These are phyloP conservation scores for Colletotrichum musae DNA, from an alignment of 2,329 filamentous ascomycete genomes.

Conservation along the genomic window DNA sequence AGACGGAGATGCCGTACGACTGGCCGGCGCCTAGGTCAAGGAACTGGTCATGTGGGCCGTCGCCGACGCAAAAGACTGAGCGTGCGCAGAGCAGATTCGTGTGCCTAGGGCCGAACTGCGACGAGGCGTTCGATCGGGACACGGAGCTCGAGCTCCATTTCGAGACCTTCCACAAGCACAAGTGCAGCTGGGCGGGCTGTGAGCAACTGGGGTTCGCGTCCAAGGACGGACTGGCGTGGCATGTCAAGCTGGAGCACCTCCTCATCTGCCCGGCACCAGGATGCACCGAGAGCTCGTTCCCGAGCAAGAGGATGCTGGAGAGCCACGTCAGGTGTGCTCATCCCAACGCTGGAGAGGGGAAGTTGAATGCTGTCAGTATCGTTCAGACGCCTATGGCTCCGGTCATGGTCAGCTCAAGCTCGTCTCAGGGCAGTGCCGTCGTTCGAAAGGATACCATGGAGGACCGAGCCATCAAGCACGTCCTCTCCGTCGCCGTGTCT, in stretches of 20 bases:
- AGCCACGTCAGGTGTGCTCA: slow-evolving; percentile 57
- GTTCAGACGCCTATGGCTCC: slow-evolving; percentile 8
- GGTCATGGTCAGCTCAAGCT: neutral
- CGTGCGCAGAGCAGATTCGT: slow-evolving; percentile 42
- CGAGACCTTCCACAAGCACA: slow-evolving; percentile 48
- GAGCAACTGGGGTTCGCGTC: slow-evolving; percentile 53
- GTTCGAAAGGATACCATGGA: slow-evolving; percentile 30
- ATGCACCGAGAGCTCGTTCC: slow-evolving; percentile 55
- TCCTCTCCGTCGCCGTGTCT: slow-evolving; percentile 48
- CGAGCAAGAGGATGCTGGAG: slow-evolving; percentile 51
- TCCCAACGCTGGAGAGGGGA: slow-evolving; percentile 40
- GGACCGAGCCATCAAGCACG: slow-evolving; percentile 43
- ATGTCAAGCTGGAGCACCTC: slow-evolving; percentile 61
- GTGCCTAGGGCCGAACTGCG: slow-evolving; percentile 49
- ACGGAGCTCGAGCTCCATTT: slow-evolving; percentile 46
- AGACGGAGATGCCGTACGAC: slow-evolving; percentile 47
- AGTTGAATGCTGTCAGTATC: slow-evolving; percentile 39
- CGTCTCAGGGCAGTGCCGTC: neutral
- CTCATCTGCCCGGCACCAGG: slow-evolving; percentile 57
- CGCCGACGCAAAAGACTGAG: slow-evolving; percentile 43
- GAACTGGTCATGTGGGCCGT: slow-evolving; percentile 44
- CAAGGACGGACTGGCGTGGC: slow-evolving; percentile 56
- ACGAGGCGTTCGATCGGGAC: slow-evolving; percentile 45
- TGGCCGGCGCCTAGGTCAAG: slow-evolving; percentile 36
- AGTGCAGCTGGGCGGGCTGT: slow-evolving; percentile 59